Percentiles rank a stretch among this genome's conserved stretches.
phyloP scores from a whole-genome alignment of 352 stramenopile species.

The Phytophthora multivora region DNA sequence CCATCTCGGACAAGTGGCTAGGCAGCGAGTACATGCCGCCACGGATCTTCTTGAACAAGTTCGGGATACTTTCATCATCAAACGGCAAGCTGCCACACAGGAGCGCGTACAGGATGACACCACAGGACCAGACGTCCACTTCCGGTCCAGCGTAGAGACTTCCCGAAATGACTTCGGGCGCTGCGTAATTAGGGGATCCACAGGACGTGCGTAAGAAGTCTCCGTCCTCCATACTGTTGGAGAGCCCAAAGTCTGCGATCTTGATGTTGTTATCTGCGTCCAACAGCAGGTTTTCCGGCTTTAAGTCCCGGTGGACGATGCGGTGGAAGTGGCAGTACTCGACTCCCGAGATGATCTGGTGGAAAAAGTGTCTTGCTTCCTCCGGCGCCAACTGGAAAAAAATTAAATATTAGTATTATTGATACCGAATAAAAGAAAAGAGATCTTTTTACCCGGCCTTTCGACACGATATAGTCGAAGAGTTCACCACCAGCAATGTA shows the following conservation, averaged over 20 bases:
- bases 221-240: constrained; percentile 98
- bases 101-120: constrained; percentile 99
- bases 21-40: constrained; percentile 98
- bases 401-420: constrained; percentile 17
- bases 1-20: constrained; percentile 95
- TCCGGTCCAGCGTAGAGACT: constrained; percentile 98
- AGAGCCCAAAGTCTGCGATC: constrained; percentile 99
- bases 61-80: constrained; percentile 98
- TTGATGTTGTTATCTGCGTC: constrained; percentile 99
- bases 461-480: constrained; percentile 99
- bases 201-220: constrained; percentile 98
- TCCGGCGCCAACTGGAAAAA: constrained; percentile 91
- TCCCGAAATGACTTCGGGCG: constrained; percentile 98
- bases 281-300: constrained; percentile 97
- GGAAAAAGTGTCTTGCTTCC: constrained; percentile 99
- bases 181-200: constrained; percentile 99
- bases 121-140: constrained; percentile 99
- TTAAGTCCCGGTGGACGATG: constrained; percentile 99
- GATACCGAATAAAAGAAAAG: constrained; percentile 7
- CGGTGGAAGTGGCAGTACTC: constrained; percentile 99
- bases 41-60: constrained; percentile 99
- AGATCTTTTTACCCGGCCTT: constrained; percentile 70
- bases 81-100: constrained; percentile 98
- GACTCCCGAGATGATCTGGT: constrained; percentile 98
- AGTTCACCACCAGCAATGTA: constrained; percentile 94